These are phyloP conservation scores for Coniochaeta sp. DNA, from an alignment of 2,329 filamentous ascomycete genomes.

Conservation along the genomic window DNA sequence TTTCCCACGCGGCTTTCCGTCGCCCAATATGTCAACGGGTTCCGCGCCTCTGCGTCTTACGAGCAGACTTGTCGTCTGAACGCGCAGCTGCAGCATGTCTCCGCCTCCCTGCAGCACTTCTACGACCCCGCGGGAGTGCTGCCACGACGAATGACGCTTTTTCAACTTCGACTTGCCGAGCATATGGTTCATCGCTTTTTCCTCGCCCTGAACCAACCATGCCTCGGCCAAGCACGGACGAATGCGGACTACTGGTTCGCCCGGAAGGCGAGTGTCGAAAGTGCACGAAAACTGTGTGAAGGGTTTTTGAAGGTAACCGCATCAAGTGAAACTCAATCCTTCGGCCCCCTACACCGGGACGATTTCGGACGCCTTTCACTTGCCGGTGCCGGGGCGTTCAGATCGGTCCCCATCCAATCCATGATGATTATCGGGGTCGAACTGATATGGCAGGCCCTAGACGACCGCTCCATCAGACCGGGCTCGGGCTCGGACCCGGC, in stretches of 20 bases:
- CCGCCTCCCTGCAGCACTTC: conserved; percentile 20
- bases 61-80: conserved; percentile 40
- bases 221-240: conserved; percentile 33
- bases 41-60: conserved; percentile 34
- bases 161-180: conserved; percentile 35
- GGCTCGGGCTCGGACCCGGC: conserved; percentile 17
- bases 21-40: conserved; percentile 38
- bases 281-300: conserved; percentile 22
- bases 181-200: conserved; percentile 38
- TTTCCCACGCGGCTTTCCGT: conserved; percentile 36
- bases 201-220: conserved; percentile 47
- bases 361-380: conserved; percentile 31
- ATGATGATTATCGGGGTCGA: conserved; percentile 38
- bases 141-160: conserved; percentile 20
- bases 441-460: conserved; percentile 35
- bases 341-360: conserved; percentile 13
- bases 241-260: conserved; percentile 47
- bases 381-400: conserved; percentile 35
- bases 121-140: conserved; percentile 18
- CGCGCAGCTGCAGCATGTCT: conserved; percentile 31
- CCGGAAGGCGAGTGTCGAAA: conserved; percentile 40
- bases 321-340: conserved; percentile 9
- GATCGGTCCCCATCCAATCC: conserved; percentile 30
- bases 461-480: conserved; percentile 24
- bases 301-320: conserved; percentile 15